Percentiles rank a stretch among this genome's conserved stretches.
Evolutionary conservation across 306 rosid species (phyloP).

Genomic region (Potentilla sterilis): DNA sequence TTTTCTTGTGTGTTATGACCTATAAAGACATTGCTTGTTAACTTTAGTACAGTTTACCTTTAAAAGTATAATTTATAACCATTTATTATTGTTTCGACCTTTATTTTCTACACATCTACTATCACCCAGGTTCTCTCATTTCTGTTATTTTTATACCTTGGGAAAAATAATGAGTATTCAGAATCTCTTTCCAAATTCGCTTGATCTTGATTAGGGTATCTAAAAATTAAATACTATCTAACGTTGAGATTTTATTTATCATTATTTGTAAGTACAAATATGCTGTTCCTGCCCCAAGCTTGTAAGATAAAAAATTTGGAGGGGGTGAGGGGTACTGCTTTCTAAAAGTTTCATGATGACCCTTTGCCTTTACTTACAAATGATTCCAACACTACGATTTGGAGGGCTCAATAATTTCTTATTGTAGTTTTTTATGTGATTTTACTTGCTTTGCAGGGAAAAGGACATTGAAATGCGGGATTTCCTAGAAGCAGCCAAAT

Average conservation of each 20-base stretch:
- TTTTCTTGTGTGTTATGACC: not conserved
- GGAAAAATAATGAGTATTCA: not conserved
- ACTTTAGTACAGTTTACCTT: not conserved
- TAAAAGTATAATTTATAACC: not conserved
- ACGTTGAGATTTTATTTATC: not conserved
- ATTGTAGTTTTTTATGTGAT: not conserved
- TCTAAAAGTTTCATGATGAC: not conserved
- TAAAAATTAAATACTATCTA: not conserved
- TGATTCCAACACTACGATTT: not conserved
- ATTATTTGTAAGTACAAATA: not conserved
- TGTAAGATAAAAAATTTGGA: not conserved
- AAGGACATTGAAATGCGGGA: constrained; percentile 70
- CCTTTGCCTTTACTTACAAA: not conserved
- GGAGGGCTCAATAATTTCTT: not conserved
- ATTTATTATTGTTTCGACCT: not conserved
- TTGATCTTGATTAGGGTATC: not conserved
- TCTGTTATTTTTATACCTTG: not conserved
- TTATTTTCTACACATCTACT: not conserved
- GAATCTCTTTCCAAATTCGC: not conserved
- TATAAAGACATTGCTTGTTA: not conserved
- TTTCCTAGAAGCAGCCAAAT: constrained; percentile 77
- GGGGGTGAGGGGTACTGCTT: not conserved
- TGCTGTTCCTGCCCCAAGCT: not conserved
- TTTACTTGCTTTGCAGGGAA: constrained; percentile 49
- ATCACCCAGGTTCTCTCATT: not conserved